Evolutionary conservation across 257 asterid genomes (phyloP).

Genomic region (Nicotiana noctiflora): DNA sequence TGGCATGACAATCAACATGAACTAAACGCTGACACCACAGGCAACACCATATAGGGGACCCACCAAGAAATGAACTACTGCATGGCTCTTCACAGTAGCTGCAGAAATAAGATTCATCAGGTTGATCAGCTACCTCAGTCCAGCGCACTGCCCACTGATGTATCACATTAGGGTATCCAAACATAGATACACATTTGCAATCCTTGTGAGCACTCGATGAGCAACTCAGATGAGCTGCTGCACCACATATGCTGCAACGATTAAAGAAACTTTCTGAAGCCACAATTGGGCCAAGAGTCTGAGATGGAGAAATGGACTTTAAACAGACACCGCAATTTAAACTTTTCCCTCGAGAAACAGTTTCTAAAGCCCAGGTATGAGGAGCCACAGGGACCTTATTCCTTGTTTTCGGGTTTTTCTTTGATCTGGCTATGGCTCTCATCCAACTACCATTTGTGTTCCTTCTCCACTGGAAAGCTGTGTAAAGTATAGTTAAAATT

Average conservation of each 20-base stretch:
- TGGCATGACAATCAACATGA: constrained; percentile 93
- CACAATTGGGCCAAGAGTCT: constrained; percentile 62
- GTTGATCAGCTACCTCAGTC: constrained; percentile 88
- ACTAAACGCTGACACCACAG: constrained; percentile 96
- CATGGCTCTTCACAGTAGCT: constrained; percentile 98
- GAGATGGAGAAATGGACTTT: constrained; percentile 72
- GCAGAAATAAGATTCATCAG: constrained; percentile 84
- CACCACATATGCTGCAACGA: constrained; percentile 76
- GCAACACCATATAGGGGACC: constrained; percentile 98
- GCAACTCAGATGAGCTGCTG: constrained; percentile 87
- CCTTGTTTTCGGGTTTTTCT: constrained; percentile 79
- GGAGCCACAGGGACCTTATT: constrained; percentile 61
- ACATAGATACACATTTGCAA: constrained; percentile 83
- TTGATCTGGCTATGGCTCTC: constrained; percentile 95
- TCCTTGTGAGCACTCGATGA: constrained; percentile 72
- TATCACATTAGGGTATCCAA: constrained; percentile 60
- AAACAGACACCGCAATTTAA: constrained; percentile 86
- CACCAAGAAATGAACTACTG: constrained; percentile 84
- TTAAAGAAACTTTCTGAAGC: constrained; percentile 68
- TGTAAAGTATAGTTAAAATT: constrained; percentile 63
- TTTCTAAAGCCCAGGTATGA: constrained; percentile 82
- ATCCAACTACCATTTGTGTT: constrained; percentile 80
- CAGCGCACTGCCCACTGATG: constrained; percentile 98
- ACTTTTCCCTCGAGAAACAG: constrained; percentile 74
- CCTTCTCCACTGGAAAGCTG: constrained; percentile 96